Evolutionary conservation across 2,329 filamentous ascomycete genomes (phyloP).

Genomic region (Saccharata proteae): DNA sequence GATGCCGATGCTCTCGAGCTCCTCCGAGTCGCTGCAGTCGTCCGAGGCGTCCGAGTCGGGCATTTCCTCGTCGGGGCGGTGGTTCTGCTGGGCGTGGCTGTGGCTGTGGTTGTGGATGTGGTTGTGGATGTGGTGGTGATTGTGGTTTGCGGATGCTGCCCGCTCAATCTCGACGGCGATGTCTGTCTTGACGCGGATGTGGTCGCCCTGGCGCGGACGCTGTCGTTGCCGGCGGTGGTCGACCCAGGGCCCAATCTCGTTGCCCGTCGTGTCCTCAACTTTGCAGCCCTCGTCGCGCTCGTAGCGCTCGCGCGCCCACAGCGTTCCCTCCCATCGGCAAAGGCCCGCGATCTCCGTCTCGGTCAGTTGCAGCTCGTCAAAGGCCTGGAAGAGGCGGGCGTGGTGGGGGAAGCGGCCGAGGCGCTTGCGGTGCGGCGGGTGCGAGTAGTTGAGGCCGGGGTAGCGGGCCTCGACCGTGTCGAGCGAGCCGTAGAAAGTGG

Average conservation of each 20-base stretch:
- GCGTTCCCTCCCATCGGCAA: conserved; percentile 74
- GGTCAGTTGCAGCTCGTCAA: conserved; percentile 58
- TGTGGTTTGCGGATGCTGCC: conserved; percentile 7
- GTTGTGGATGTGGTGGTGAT: conserved; percentile 11
- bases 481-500: conserved; percentile 67
- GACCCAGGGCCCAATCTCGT: conserved; percentile 53
- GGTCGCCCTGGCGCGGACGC: conserved; percentile 10
- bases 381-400: conserved; percentile 61
- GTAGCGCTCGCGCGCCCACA: conserved; percentile 71
- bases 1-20: conserved; percentile 47
- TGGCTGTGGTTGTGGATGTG: conserved; percentile 4
- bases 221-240: conserved; percentile 22
- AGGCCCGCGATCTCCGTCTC: conserved; percentile 56
- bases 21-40: no score
- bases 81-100: conserved; percentile 27
- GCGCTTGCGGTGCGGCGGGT: conserved; percentile 62
- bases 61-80: conserved; percentile 24
- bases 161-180: conserved; percentile 28
- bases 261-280: conserved; percentile 60
- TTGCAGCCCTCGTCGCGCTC: conserved; percentile 60
- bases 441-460: conserved; percentile 66
- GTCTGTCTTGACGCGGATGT: conserved; percentile 31
- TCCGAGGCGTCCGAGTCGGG: conserved; percentile 16
- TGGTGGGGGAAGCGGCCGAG: conserved; percentile 68
- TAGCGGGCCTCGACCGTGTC: conserved; percentile 73